These are phyloP conservation scores for Podaxis mareebaensis DNA, from an alignment of 768 basidiomycete genomes.

Conservation along the genomic window DNA sequence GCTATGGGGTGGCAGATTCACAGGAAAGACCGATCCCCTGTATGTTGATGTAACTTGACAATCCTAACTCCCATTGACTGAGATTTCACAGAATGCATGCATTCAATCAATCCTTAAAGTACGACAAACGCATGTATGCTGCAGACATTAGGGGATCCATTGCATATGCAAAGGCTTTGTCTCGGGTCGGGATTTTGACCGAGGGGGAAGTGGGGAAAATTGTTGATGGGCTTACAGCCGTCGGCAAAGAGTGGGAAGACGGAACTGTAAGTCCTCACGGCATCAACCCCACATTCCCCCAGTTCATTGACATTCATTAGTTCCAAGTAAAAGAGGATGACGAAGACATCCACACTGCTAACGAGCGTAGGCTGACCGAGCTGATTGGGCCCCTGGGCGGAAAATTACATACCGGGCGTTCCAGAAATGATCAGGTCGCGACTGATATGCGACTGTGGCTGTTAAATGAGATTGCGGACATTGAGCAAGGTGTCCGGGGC, in stretches of 20 bases:
- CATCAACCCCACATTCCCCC: background rate
- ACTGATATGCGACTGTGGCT: constrained; percentile 99
- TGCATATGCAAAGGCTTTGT: constrained; percentile 89
- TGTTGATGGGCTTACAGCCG: constrained; percentile 68
- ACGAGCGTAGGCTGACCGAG: constrained; percentile 92
- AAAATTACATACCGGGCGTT: constrained; percentile 96
- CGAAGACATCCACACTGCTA: constrained; percentile 99
- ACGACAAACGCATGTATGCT: constrained; percentile 92
- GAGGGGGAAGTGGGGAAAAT: constrained; percentile 73
- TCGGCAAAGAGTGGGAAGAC: constrained; percentile 84
- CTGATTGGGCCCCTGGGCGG: constrained; percentile 91
- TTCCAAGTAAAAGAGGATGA: constrained; percentile 84
- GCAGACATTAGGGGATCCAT: constrained; percentile 94
- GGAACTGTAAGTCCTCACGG: constrained; percentile 53
- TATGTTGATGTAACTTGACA: constrained; percentile 33
- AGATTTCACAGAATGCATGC: constrained; percentile 78
- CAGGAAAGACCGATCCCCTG: constrained; percentile 88
- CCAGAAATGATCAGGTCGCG: constrained; percentile 97
- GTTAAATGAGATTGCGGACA: constrained; percentile 68
- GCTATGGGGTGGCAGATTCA: constrained; percentile 88
- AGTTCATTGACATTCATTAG: constrained; percentile 35
- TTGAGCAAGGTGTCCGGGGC: constrained; percentile 69
- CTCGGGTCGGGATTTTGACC: constrained; percentile 79
- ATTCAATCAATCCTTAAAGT: constrained; percentile 94
- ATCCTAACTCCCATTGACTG: constrained; percentile 19